Evolutionary conservation across 2,329 filamentous ascomycete species (phyloP), one percentile per base, ranked within the genome.

Genomic region (Monosporascus sp.): DNA sequence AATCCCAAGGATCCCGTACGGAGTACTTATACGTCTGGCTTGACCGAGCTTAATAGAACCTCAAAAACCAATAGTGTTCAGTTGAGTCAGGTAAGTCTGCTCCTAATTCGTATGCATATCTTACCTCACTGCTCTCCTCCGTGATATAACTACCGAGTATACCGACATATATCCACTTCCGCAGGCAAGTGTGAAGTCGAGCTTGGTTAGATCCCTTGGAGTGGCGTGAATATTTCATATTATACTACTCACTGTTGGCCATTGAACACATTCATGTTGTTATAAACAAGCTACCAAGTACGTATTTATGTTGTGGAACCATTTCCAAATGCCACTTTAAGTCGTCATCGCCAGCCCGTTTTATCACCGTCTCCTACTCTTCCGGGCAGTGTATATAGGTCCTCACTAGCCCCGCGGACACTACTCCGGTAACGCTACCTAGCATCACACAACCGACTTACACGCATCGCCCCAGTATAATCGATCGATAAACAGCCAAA

Each of bases 1-100:
- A 66, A 52, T 44, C 31, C 50, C 52, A 51, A 53, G 48, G 52
- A 48, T 47, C 52, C 40, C 49, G 46, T 31, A 44, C 46, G 40
- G n/a, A n/a, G n/a, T n/a, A n/a, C n/a, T n/a, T 19, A 45, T 38
- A 50, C 37, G 43, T 20, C 46, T 50, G 24, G 40, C 7, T 43
- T 43, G 40, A 7, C 19, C 40, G 20, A 43, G 19, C 40, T 24
- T 19, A 43, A 20, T 20, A 43, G 9, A 20, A 20, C 5, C 9
- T 11, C 40, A 14, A 3, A 9, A 43, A 20, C 40, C 31, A 35
- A 35, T 35, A 35, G 31, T 35, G 31, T 35, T 14, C 11, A 14
- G 31, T 35, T 35, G 31, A 35, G 31, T 14, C 31, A 14, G 9
- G 31, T 35, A 1, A 35, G 31, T 14, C 31, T 35, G 31, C 31